Base-by-base conservation (phyloP, 805 yeast genomes). In the Ogataea polymorpha region DNA sequence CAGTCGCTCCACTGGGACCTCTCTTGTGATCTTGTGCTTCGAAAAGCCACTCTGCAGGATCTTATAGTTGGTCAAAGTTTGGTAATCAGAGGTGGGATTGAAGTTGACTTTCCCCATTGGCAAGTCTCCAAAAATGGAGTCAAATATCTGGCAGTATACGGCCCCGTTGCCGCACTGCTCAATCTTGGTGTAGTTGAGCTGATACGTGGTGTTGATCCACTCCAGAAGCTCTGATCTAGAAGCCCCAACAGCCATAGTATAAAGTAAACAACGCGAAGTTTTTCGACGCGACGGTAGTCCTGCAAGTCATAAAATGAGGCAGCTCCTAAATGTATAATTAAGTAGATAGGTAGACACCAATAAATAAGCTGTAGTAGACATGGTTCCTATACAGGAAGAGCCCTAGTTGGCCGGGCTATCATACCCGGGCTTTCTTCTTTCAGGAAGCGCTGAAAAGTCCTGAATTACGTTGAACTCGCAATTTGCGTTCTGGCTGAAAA, bases 81-180 rank as follows among this genome's bases (percentile, higher is more conserved):
- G 96, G 61, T 85, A 86, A 48, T 87, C 95, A 11, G 77, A 71
- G 12, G 72, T 68, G 9, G 84, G 80, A 44, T 80, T 76, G 58
- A 82, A 88, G 54, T 78, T 82, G 39, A 91, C 95, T 52, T 82
- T 78, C 35, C 67, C 56, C 82, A 91, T 76, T 2, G 96, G 93
- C 14, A 93, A 73, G 51, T 88, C 96, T 8, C 83, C 80, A 54
- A 72, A 86, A 14, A 93, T 80, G 6, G 89, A 78, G 62, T 93
- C 97, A 69, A 91, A 72, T 28, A 93, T 74, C 66, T 90, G 96
- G 62, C 97, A 89, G 60, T 87, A 91, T 1, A 88, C 91, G 1
- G 96, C 96, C 2, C 99, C 99, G 2, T 85, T 78, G 13, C 99
- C 99, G 58, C 96, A 82, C 62, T 90, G 90, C 59, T 93, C 99